Conservation (phyloP, 2,329 filamentous ascomycete genomes). For the Celoporthe dispersa region DNA sequence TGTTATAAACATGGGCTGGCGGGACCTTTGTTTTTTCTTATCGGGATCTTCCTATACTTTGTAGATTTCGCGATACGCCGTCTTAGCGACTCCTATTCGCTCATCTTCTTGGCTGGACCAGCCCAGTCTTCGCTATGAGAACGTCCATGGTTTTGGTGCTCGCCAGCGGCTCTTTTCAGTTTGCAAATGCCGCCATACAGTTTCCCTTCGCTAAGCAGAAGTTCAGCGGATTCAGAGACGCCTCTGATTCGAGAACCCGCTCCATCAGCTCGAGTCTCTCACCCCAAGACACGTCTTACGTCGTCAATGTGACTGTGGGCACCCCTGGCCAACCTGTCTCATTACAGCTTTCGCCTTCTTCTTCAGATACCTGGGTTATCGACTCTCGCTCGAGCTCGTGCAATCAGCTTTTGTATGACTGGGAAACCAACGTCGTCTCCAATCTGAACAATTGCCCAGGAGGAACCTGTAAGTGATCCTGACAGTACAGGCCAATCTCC, state of each 20-base stretch:
- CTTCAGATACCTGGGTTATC: slow-evolving; percentile 37
- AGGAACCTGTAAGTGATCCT: slow-evolving; percentile 34
- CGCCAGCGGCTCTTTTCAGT: slow-evolving; percentile 6
- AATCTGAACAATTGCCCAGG: slow-evolving; percentile 33
- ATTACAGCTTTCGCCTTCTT: slow-evolving; percentile 35
- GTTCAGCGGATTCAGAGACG: not conserved
- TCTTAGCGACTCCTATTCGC: too few relatives aligned
- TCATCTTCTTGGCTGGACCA: too few relatives aligned
- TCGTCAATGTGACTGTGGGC: slow-evolving; percentile 36
- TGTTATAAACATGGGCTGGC: too few relatives aligned
- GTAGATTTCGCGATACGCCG: too few relatives aligned
- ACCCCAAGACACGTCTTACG: slow-evolving; percentile 32
- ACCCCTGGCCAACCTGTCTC: slow-evolving; percentile 37
- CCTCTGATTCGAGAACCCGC: not conserved
- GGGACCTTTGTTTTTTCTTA: too few relatives aligned
- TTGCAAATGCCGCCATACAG: slow-evolving; percentile 18
- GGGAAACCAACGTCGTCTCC: not conserved
- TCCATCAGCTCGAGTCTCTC: slow-evolving; percentile 21
- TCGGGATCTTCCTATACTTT: too few relatives aligned
- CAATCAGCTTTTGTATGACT: too few relatives aligned
- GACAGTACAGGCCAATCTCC: too few relatives aligned
- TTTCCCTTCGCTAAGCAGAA: slow-evolving; percentile 23
- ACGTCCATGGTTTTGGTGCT: slow-evolving; percentile 20
- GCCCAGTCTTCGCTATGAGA: slow-evolving; percentile 21
- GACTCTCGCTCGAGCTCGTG: slow-evolving; percentile 30